Base-by-base conservation (phyloP, 176 grass and related monocot species). In the Oryza meyeriana region DNA sequence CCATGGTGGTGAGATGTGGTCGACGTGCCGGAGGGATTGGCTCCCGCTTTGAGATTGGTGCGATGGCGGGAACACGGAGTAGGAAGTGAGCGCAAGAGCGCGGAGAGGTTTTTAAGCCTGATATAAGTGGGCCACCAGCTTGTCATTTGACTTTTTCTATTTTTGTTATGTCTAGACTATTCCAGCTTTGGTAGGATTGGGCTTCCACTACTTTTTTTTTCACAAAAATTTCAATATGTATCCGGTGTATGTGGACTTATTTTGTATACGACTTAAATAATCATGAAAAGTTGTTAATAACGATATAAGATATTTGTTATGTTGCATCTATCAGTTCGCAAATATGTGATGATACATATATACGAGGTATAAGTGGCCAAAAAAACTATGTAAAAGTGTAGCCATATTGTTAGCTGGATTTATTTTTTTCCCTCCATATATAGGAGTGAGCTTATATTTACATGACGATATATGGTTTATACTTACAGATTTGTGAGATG, bases 91-190 rank as follows among this genome's bases (percentile, higher is more conserved):
- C 13, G 75, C 36, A 9, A 36, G 13, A n/a, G 47, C 8, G 25
- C 25, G 52, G 59, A 3, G n/a, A 58, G 13, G 58, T 18, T 63
- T 90, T 90, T 90, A 83, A 90, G 74, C 61, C 3, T 12, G 12
- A 24, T 12, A 45, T 22, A 18, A 27, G 10, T 77, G 44, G 79
- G 22, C 2, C 6, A 48, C 79, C 73, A 79, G 42, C 39, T 31
- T 83, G 74, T 61, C 61, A 38, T 45, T 71, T 48, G 79, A 81
- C 66, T 35, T 25, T 59, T 2, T 52, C 63, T 4, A 4, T 24
- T 0, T 59, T 22, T 2, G 10, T 10, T 41, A 11, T 12, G 1
- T 39, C 6, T 12, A 8, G 38, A 39, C 17, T 50, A 57, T 11
- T 59, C 22, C 55, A 59, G 22, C 55, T 25, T 8, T 59, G 55